These are phyloP conservation scores for Phlyctochytrium arcticum DNA, from an alignment of 192 early-diverging fungal genomes.

Conservation along the genomic window DNA sequence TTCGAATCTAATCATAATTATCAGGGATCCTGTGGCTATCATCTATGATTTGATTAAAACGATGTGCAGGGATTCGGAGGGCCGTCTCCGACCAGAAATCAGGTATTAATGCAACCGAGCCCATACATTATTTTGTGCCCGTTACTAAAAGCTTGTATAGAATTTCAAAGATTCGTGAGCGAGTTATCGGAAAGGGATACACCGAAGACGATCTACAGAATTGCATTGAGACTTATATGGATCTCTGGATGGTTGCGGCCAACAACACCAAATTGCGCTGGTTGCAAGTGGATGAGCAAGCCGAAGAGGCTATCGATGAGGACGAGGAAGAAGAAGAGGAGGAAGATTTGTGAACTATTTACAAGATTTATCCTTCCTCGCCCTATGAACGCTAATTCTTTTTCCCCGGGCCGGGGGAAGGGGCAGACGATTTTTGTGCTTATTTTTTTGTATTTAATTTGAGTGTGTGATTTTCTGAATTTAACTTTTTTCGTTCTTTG, in stretches of 20 bases:
- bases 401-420: too few relatives aligned
- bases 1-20: conserved; percentile 23
- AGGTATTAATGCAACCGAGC: conserved; percentile 36
- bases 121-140: too few relatives aligned
- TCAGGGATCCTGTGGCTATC: conserved; percentile 50
- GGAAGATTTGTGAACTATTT: too few relatives aligned
- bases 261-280: conserved; percentile 20
- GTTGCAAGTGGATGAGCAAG: neutral
- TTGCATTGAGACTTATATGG: conserved; percentile 67
- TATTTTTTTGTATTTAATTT: too few relatives aligned
- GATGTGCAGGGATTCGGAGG: conserved; percentile 58
- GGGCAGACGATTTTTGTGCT: too few relatives aligned
- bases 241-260: conserved; percentile 55
- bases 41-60: conserved; percentile 79
- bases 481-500: too few relatives aligned
- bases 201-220: conserved; percentile 72
- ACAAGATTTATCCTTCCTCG: too few relatives aligned
- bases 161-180: conserved; percentile 62
- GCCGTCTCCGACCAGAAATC: conserved; percentile 42
- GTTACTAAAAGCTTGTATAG: conserved; percentile 18
- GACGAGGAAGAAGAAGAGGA: too few relatives aligned
- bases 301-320: too few relatives aligned
- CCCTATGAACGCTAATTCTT: too few relatives aligned
- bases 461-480: too few relatives aligned
- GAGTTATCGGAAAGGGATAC: conserved; percentile 71